Conservation (phyloP, 2,329 filamentous ascomycete genomes). For the Verticillium nonalfalfae region DNA sequence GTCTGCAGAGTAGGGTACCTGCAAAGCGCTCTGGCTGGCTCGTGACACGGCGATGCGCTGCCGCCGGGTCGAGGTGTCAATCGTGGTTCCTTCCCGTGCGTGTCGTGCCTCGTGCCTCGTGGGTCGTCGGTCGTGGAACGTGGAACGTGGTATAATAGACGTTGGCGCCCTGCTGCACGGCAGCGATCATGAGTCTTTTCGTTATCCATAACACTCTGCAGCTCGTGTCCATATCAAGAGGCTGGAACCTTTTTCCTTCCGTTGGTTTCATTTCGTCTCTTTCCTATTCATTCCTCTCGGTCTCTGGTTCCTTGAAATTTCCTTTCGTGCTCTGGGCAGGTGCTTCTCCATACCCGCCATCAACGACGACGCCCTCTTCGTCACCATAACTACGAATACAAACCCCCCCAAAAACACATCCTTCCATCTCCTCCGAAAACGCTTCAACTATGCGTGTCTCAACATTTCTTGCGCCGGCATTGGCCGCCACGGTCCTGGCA, state of each 20-base stretch:
- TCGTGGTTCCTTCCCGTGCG: not conserved
- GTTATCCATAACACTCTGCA: not conserved
- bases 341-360: not conserved
- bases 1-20: not conserved
- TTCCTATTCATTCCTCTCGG: conserved; percentile 7
- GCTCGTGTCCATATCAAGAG: conserved; percentile 5
- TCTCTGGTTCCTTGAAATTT: conserved; percentile 3
- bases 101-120: conserved; percentile 1
- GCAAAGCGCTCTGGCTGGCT: conserved; percentile 1
- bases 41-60: conserved; percentile 3
- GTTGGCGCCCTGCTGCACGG: conserved; percentile 3
- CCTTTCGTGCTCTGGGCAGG: conserved; percentile 2
- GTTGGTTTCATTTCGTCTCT: conserved; percentile 11
- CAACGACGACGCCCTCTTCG: not conserved
- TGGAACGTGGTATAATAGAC: conserved; percentile 8
- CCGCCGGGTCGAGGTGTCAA: conserved; percentile 3
- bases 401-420: not conserved
- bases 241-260: conserved; percentile 7
- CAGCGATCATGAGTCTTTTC: not conserved
- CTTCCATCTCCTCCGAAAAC: conserved; percentile 1
- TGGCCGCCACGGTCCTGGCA: conserved; percentile 36
- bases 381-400: not conserved
- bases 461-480: conserved; percentile 36
- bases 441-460: conserved; percentile 42
- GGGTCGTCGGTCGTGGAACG: no score